Conservation (phyloP, 441 rosid species). For the Corymbia calophylla region DNA sequence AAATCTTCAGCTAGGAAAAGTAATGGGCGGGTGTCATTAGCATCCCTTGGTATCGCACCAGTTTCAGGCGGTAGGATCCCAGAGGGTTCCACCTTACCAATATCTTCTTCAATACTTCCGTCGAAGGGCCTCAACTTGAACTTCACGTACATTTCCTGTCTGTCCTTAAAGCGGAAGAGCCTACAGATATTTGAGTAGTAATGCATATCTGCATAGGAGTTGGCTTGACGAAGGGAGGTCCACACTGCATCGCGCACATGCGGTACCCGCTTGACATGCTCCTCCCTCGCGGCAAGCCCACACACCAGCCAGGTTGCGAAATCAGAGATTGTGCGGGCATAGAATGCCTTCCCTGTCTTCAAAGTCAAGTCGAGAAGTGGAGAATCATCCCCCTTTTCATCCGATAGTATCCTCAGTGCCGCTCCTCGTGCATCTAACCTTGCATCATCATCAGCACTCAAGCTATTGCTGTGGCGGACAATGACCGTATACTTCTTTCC, state of each 20-base stretch:
- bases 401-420: slow-evolving; percentile 39
- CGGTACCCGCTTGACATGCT: slow-evolving; percentile 43
- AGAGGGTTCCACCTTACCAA: slow-evolving; percentile 52
- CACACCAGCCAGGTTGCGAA: slow-evolving; percentile 72
- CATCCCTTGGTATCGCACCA: slow-evolving; percentile 62
- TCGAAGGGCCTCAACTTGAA: slow-evolving; percentile 56
- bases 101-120: slow-evolving; percentile 36
- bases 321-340: slow-evolving; percentile 54
- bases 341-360: slow-evolving; percentile 64
- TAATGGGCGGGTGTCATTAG: slow-evolving; percentile 48
- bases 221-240: slow-evolving; percentile 48
- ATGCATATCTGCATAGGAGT: slow-evolving; percentile 47
- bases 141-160: slow-evolving; percentile 57
- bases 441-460: slow-evolving; percentile 72
- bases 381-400: slow-evolving; percentile 9
- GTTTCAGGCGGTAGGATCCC: slow-evolving; percentile 78
- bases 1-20: slow-evolving; percentile 68
- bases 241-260: slow-evolving; percentile 59
- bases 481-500: slow-evolving; percentile 44
- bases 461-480: slow-evolving; percentile 60
- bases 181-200: slow-evolving; percentile 59
- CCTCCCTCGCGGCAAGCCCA: slow-evolving; percentile 68
- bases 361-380: slow-evolving; percentile 56
- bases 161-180: slow-evolving; percentile 44
- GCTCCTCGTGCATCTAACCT: slow-evolving; percentile 66